Evolutionary conservation across 106 monocot genomes (phyloP), one percentile per base, ranked within the genome.

Genomic region (Gastrodia elata): DNA sequence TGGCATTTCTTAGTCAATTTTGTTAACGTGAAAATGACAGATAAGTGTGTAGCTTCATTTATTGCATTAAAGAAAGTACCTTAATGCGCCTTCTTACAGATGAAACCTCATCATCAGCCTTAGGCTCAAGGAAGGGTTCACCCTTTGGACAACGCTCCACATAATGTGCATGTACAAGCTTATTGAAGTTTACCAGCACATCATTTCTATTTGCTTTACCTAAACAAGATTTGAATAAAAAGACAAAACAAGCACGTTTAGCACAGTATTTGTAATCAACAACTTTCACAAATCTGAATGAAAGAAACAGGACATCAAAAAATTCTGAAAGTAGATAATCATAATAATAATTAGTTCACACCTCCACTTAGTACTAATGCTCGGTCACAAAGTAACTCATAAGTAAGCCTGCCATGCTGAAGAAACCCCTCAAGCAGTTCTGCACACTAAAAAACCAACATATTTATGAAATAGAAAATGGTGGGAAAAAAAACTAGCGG

Each of bases 381-480:
- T 59, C 85, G 76, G 34, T 70, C 82, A 28, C 77, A 70, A 69
- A 98, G 88, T 58, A 91, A 91, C 64, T 89, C 80, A 82, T 93
- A 91, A 32, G 93, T 88, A 71, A 98, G 88, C 72, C 98, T 88
- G 36, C 98, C 98, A 83, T 98, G 77, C 74, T 91, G 90, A 75
- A 98, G 76, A 78, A 98, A 78, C 58, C 91, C 93, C 76, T 82
- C 82, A 8, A 98, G 71, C 78, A 98, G 87, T 70, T 25, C 37
- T 55, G 75, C 83, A 80, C 86, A 84, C 93, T 98, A 80, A 72
- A 80, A 71, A 8, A 58, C 7, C 6, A 8, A 8, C 26, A 58
- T 6, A 58, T 58, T 58, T 58, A 58, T 9, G 9, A 58, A 27
- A 58, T 58, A 58, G 27, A 46, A 28, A 7, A 26, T 32, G 32